Base-by-base conservation (phyloP, 257 asterid species). In the Solanum infundibuliforme region DNA sequence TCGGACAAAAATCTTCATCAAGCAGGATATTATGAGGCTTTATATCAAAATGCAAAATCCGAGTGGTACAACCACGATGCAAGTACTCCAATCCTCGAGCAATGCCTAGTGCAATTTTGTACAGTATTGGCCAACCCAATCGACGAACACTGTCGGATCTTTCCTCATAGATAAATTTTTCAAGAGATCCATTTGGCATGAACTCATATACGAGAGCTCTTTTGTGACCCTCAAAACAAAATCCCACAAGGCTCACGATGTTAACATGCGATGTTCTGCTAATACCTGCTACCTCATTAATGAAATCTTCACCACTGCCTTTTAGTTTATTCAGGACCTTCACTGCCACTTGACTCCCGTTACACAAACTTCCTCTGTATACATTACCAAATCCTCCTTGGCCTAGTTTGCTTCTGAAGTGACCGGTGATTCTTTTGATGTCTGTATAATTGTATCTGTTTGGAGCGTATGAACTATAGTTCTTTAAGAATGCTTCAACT, bases 151-250 rank as follows among this genome's bases (percentile, higher is more conserved):
- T 7, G 7, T 18, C 1, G 0, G 90, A 38, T 7, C 12, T 65
- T 11, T 72, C 35, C 5, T 79, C 83, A 12, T 74, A 72, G 25
- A 90, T 87, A 58, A 90, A 89, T 74, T 89, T 89, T 1, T 92
- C 92, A 12, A 92, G 90, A 21, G 93, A 92, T 21, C 92, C 93
- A 39, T 92, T 91, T 0, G 91, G 88, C 94, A 92, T 91, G 88
- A 89, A 92, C 0, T 92, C 94, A 46, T 92, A 92, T 0, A 93
- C 1, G 0, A 93, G 92, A 35, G 91, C 94, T 87, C 88, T 89
- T 69, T 88, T 90, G 0, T 35, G 32, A 6, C 91, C 90, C 12
- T 90, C 90, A 41, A 36, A 62, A 39, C 95, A 92, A 11, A 90
- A 92, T 27, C 94, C 95, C 7, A 90, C 21, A 14, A 93, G 92